Evolutionary conservation across 2,329 filamentous ascomycete species (phyloP).

Genomic region (Fusarium nematophilum): DNA sequence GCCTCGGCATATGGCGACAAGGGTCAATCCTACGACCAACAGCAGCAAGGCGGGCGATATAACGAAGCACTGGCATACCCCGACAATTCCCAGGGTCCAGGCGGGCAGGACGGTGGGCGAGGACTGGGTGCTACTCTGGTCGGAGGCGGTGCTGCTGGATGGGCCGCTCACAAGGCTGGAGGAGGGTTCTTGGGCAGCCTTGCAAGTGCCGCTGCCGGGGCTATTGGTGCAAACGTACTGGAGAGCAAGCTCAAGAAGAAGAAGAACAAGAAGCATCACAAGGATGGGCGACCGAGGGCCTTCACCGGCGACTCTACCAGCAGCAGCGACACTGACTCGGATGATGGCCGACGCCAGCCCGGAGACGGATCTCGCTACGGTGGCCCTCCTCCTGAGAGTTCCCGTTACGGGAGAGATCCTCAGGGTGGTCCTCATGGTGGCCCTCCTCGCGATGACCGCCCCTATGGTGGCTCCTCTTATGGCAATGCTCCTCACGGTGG

Average conservation of each 20-base stretch:
- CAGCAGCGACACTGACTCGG: slow-evolving; percentile 42
- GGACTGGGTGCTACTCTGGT: slow-evolving; percentile 63
- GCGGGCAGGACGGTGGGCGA: slow-evolving; percentile 53
- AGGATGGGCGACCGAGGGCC: slow-evolving; percentile 33
- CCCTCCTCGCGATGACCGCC: not conserved
- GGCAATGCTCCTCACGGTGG: not conserved
- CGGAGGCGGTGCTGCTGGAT: slow-evolving; percentile 61
- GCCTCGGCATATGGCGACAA: slow-evolving; percentile 24
- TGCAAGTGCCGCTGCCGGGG: slow-evolving; percentile 60
- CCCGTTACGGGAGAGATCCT: not conserved
- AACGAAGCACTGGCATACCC: slow-evolving; percentile 24
- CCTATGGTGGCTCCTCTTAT: not conserved
- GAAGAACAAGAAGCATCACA: slow-evolving; percentile 42
- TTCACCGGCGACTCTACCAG: slow-evolving; percentile 38
- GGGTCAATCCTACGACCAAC: slow-evolving; percentile 22
- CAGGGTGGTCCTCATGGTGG: too few species aligned
- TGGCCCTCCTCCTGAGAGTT: not conserved
- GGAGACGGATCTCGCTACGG: not conserved
- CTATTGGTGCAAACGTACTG: slow-evolving; percentile 61
- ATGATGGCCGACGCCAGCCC: slow-evolving; percentile 28
- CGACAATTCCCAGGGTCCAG: slow-evolving; percentile 19
- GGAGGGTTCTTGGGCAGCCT: slow-evolving; percentile 61
- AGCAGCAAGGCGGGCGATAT: slow-evolving; percentile 34
- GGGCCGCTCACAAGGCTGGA: slow-evolving; percentile 61
- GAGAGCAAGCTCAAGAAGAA: slow-evolving; percentile 51